Evolutionary conservation across 345 rosid genomes (phyloP), one percentile per base, ranked within the genome.

Genomic region (Salix viminalis): DNA sequence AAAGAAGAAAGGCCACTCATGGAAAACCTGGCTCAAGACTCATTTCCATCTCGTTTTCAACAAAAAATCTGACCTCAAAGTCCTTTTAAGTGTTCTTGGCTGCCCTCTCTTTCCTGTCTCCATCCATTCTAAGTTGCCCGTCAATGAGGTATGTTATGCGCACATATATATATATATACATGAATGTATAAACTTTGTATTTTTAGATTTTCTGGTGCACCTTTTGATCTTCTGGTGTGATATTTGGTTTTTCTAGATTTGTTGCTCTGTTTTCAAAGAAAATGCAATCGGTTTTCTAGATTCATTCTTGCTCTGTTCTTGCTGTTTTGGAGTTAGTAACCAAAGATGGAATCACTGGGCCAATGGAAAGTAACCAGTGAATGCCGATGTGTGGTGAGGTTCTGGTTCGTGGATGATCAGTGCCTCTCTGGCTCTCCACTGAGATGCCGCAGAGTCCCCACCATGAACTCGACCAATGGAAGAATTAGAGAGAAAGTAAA

Each of bases 81-180:
- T 86, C 79, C 93, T 93, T 72, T 76, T 93, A 4, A 90, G 97
- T 79, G 96, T 93, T 80, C 87, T 93, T 42, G 97, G 89, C 60
- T 93, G 97, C 81, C 97, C 97, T 76, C 97, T 93, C 76, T 93
- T 93, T 78, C 97, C 97, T 19, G 87, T 91, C 69, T 81, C 92
- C 60, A 70, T 85, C 70, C 85, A 75, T 69, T 84, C 87, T 56
- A 82, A 89, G 64, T 78, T 75, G 54, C 73, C 90, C 80, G 74
- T 83, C 39, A 84, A 86, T 52, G 82, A 91, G 91, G 96, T 88
- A 67, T 50, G 64, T 10, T 9, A n/a, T 58, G 64, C 4, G 0
- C 24, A 34, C 1, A 34, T 2, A 41, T 7, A 41, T 1, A 41
- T 2, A 8, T 41, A 10, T 9, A 41, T 41, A 9, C 0, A 12